phyloP scores from a whole-genome alignment of 257 asterid species.

The Eucommia ulmoides region DNA sequence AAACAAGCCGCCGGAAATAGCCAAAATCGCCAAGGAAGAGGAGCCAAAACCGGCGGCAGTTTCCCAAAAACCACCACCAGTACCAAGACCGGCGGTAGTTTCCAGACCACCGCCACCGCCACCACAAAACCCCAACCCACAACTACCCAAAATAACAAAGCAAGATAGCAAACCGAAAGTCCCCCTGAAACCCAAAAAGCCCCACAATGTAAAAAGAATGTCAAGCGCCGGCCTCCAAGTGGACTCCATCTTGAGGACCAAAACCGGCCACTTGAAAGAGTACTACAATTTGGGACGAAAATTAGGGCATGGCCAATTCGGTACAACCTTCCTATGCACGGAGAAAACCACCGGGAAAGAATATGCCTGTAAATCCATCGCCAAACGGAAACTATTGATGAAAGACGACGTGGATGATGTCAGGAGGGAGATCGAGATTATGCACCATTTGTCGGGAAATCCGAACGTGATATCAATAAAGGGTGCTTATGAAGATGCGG shows the following conservation, averaged over 20 bases:
- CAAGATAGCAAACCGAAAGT: slow-evolving; percentile 17
- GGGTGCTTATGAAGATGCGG: slow-evolving; percentile 82
- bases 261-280: slow-evolving; percentile 64
- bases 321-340: slow-evolving; percentile 55
- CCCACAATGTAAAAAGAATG: slow-evolving; percentile 41
- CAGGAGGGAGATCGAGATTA: slow-evolving; percentile 77
- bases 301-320: slow-evolving; percentile 83
- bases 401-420: slow-evolving; percentile 89
- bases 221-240: slow-evolving; percentile 63
- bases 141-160: neutral
- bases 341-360: slow-evolving; percentile 48
- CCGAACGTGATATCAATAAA: slow-evolving; percentile 63
- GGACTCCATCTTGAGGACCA: slow-evolving; percentile 60
- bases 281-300: slow-evolving; percentile 49
- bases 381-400: slow-evolving; percentile 58
- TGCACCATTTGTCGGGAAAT: slow-evolving; percentile 84
- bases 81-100: neutral
- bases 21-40: slow-evolving; percentile 16
- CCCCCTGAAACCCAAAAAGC: slow-evolving; percentile 15
- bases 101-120: slow-evolving; percentile 5
- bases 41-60: slow-evolving; percentile 1
- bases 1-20: slow-evolving; percentile 26
- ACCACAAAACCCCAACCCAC: slow-evolving; percentile 1
- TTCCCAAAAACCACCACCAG: slow-evolving; percentile 4
- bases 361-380: slow-evolving; percentile 76